A percentile compares a stretch with the other conserved stretches of the same genome.
These are phyloP conservation scores for Globisporangium takayamanum DNA, from an alignment of 352 stramenopile species.

Conservation along the genomic window DNA sequence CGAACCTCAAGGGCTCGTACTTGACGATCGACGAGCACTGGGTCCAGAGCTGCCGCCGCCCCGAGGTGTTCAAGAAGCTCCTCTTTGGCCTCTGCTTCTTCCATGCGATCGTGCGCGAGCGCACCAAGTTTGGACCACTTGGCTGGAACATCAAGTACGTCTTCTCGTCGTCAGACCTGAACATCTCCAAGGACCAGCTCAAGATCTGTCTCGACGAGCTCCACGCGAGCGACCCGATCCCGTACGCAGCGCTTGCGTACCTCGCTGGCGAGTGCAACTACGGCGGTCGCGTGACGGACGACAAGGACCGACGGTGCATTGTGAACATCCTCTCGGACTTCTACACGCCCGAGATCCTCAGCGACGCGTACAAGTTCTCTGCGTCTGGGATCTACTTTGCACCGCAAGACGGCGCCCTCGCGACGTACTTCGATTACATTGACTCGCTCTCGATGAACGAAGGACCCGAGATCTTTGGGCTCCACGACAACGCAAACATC, in stretches of 20 bases:
- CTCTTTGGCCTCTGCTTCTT: slow-evolving; percentile 91
- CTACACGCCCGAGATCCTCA: slow-evolving; percentile 72
- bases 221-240: slow-evolving; percentile 51
- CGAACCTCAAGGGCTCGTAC: slow-evolving; percentile 92
- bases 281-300: slow-evolving; percentile 91
- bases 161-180: slow-evolving; percentile 79
- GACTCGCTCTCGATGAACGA: slow-evolving; percentile 82
- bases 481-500: slow-evolving; percentile 87
- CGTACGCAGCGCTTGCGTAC: slow-evolving; percentile 90
- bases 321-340: slow-evolving; percentile 84
- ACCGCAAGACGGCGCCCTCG: slow-evolving; percentile 35
- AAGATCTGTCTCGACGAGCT: slow-evolving; percentile 81
- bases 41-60: slow-evolving; percentile 55
- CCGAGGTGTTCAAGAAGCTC: slow-evolving; percentile 76
- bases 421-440: slow-evolving; percentile 71
- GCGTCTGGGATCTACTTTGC: slow-evolving; percentile 81
- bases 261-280: slow-evolving; percentile 94
- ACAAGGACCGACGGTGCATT: slow-evolving; percentile 89
- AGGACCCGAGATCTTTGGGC: slow-evolving; percentile 78
- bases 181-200: slow-evolving; percentile 83
- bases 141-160: slow-evolving; percentile 90
- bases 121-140: slow-evolving; percentile 79
- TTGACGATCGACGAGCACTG: slow-evolving; percentile 73
- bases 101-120: slow-evolving; percentile 82
- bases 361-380: slow-evolving; percentile 75